Evolutionary conservation across 2,329 filamentous ascomycete species (phyloP).

Genomic region (Xylariaceae sp.): DNA sequence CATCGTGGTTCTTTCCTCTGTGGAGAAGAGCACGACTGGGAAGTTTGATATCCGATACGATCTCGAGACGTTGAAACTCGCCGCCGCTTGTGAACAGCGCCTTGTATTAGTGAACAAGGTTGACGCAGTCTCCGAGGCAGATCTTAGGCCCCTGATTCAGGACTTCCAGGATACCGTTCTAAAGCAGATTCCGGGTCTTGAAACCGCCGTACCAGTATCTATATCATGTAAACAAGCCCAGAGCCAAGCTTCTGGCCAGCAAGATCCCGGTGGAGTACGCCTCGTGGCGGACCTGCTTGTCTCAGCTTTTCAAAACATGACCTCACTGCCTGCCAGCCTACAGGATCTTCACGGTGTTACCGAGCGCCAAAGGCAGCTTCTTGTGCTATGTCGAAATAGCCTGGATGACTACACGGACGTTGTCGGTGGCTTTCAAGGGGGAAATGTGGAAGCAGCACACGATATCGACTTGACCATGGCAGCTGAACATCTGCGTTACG

Average conservation of each 20-base stretch:
- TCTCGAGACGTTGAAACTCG: constrained; percentile 53
- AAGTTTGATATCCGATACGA: constrained; percentile 50
- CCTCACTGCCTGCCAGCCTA: constrained; percentile 66
- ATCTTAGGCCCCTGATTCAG: constrained; percentile 38
- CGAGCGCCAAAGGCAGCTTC: constrained; percentile 79
- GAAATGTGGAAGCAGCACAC: constrained; percentile 18
- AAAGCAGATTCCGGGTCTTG: constrained; percentile 41
- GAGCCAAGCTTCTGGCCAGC: constrained; percentile 28
- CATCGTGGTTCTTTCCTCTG: constrained; percentile 74
- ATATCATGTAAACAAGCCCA: constrained; percentile 71
- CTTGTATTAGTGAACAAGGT: constrained; percentile 63
- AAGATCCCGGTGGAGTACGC: constrained; percentile 65
- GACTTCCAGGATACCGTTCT: constrained; percentile 40
- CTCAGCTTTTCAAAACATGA: constrained; percentile 68
- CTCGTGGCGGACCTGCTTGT: constrained; percentile 65
- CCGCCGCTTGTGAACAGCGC: constrained; percentile 45
- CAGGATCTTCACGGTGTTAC: constrained; percentile 87
- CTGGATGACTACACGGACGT: constrained; percentile 71
- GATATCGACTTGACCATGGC: constrained; percentile 84
- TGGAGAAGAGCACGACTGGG: constrained; percentile 51
- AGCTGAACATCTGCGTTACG: constrained; percentile 81
- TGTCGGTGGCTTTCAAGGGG: constrained; percentile 36
- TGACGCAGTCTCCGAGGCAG: constrained; percentile 43
- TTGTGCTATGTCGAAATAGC: constrained; percentile 68
- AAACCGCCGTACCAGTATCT: constrained; percentile 43